Evolutionary conservation across 306 rosid genomes (phyloP).

Genomic region (Prunus armeniaca): DNA sequence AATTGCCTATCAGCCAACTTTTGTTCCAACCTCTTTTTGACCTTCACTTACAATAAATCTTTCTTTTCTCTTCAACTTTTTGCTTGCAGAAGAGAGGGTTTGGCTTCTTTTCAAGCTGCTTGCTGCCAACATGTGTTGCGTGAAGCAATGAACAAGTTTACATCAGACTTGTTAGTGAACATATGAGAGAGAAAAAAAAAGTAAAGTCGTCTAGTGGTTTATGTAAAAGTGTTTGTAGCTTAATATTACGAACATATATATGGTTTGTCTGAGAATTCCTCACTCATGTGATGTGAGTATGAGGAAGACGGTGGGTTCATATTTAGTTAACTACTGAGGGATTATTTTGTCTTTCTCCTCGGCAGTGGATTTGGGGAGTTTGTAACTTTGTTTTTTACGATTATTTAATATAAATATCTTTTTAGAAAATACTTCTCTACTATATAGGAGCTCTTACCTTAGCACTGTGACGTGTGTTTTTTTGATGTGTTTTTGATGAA

Average conservation of each 20-base stretch:
- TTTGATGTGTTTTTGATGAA: no score
- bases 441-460: no score
- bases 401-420: not conserved
- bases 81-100: slow-evolving; percentile 77
- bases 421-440: not conserved
- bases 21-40: not conserved
- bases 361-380: not conserved
- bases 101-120: slow-evolving; percentile 73
- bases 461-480: no score
- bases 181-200: slow-evolving; percentile 2
- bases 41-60: not conserved
- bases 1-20: not conserved
- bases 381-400: not conserved
- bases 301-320: not conserved
- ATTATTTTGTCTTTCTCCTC: not conserved
- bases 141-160: slow-evolving; percentile 31
- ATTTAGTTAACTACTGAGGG: not conserved
- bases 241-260: slow-evolving; percentile 6
- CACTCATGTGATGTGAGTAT: not conserved
- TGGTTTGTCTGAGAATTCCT: no score
- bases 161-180: slow-evolving; percentile 4
- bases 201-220: not conserved
- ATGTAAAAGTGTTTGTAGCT: slow-evolving; percentile 2
- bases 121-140: slow-evolving; percentile 70
- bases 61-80: not conserved